Percentiles rank a stretch among this genome's conserved stretches.
phyloP scores from a whole-genome alignment of 1,139 yeast species.

The Meyerozyma sp. region DNA sequence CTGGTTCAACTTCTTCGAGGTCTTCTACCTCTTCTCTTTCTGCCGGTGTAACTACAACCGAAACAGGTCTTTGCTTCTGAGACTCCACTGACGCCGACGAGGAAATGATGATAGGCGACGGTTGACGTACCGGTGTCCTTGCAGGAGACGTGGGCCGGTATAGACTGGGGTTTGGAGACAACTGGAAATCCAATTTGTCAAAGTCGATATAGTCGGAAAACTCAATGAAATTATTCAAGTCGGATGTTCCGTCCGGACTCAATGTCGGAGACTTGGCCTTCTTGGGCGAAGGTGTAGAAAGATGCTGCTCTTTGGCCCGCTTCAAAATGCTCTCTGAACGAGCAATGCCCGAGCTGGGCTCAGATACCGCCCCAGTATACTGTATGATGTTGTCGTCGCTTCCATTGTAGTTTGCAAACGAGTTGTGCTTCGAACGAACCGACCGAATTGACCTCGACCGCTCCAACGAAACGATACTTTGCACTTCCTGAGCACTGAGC shows the following conservation, averaged over 20 bases:
- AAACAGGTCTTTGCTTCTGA: not conserved
- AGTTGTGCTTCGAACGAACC: conserved; percentile 35
- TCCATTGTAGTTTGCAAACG: conserved; percentile 45
- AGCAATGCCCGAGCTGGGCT: conserved; percentile 18
- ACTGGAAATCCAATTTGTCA: conserved; percentile 35
- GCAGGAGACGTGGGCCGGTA: not conserved
- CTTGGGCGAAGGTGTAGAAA: not conserved
- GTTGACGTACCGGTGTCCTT: not conserved
- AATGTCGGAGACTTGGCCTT: not conserved
- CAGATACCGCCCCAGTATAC: conserved; percentile 18
- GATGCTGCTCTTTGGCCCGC: conserved; percentile 10
- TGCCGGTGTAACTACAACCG: not conserved
- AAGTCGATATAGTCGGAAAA: conserved; percentile 64
- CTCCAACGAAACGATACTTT: conserved; percentile 67
- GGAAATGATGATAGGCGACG: not conserved
- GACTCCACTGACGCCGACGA: not conserved
- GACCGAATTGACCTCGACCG: conserved; percentile 60
- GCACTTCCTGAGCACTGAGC: conserved; percentile 62
- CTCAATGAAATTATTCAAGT: conserved; percentile 42
- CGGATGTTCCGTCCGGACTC: conserved; percentile 12
- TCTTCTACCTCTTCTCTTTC: not conserved
- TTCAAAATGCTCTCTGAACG: conserved; percentile 52
- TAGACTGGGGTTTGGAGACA: conserved; percentile 7
- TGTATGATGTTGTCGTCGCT: conserved; percentile 40
- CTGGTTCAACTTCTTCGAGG: no score